Base-by-base conservation (phyloP, 1,284 basidiomycete species). In the Puccinia coronata region DNA sequence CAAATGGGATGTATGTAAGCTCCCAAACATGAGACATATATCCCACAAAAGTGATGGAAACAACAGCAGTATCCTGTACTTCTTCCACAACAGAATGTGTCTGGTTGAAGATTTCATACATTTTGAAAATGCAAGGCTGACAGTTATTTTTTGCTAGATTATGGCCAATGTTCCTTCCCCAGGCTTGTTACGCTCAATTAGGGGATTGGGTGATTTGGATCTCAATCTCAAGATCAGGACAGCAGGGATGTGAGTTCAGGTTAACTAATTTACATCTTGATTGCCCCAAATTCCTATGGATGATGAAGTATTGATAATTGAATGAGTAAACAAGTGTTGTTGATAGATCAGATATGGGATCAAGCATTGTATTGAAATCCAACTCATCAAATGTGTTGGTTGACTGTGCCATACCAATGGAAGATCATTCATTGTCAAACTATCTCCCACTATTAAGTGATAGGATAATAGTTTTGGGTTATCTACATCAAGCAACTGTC, bases 101-200 rank as follows among this genome's bases (percentile, higher is more conserved):
- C n/a, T n/a, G n/a, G n/a, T n/a, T n/a, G n/a, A n/a, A n/a, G n/a
- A n/a, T n/a, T n/a, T n/a, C n/a, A n/a, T n/a, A n/a, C n/a, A n/a
- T n/a, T n/a, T n/a, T n/a, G n/a, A n/a, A n/a, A n/a, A n/a, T n/a
- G n/a, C n/a, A n/a, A n/a, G n/a, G n/a, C n/a, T n/a, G n/a, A n/a
- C n/a, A n/a, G n/a, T n/a, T n/a, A n/a, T n/a, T n/a, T n/a, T n/a
- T n/a, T n/a, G n/a, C n/a, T 51, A 51, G 49, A 51, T 12, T 51
- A 72, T 72, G 70, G n/a, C 70, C 16, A 72, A 72, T 31, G n/a
- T 39, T 23, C 70, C 70, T 1, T 31, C 70, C n/a, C 70, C 70
- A 28, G 70, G 70, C 14, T 53, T 72, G n/a, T 23, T 72, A 36
- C 41, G 47, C 31, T 47, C 70, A 23, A 72, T 72, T 3, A 53